These are phyloP conservation scores for Gymnopus androsaceus DNA, from an alignment of 1,284 basidiomycete species.

Conservation along the genomic window DNA sequence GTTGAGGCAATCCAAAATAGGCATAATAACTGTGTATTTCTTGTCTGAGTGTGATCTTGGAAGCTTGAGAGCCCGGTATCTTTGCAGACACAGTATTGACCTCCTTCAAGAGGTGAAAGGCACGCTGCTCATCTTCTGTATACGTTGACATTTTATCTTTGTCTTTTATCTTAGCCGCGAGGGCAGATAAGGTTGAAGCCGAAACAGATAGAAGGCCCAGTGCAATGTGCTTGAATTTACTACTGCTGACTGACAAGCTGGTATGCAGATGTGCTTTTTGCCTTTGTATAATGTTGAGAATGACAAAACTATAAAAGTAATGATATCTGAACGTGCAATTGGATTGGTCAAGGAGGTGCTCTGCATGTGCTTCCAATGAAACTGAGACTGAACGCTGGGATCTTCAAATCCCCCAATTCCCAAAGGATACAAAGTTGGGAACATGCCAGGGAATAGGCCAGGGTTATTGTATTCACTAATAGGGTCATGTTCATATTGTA, in stretches of 20 bases:
- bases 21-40: conserved; percentile 30
- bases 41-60: conserved; percentile 27
- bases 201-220: neutral
- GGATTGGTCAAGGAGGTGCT: conserved; percentile 21
- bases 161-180: conserved; percentile 4
- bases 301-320: conserved; percentile 33
- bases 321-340: conserved; percentile 31
- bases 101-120: conserved; percentile 22
- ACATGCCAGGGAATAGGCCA: conserved; percentile 30
- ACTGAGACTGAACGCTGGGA: conserved; percentile 10
- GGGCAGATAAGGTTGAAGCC: conserved; percentile 12
- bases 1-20: conserved; percentile 26
- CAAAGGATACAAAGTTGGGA: conserved; percentile 35
- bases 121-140: conserved; percentile 16
- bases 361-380: conserved; percentile 22
- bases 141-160: conserved; percentile 3
- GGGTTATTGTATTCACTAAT: conserved; percentile 31
- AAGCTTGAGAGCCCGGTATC: conserved; percentile 31
- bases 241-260: conserved; percentile 22
- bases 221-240: conserved; percentile 19
- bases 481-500: too few species aligned
- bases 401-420: conserved; percentile 36
- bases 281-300: conserved; percentile 33
- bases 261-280: conserved; percentile 25
- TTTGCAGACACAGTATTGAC: conserved; percentile 28